Percentiles rank a stretch among this genome's conserved stretches.
phyloP scores from a whole-genome alignment of 305 asterid species.

The Salvia sclarea region DNA sequence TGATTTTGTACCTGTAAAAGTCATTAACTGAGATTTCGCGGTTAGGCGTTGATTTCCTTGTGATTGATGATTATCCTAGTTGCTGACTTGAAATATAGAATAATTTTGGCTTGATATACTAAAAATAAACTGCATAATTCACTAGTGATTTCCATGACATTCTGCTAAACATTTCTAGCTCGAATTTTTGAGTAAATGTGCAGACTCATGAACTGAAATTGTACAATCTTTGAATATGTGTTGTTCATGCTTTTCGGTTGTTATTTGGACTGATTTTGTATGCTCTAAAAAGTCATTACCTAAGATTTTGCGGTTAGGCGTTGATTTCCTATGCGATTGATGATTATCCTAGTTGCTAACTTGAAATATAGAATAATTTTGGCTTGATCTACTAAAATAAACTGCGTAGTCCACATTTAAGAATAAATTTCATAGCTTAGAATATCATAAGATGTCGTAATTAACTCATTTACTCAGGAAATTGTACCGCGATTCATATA shows the following conservation, averaged over 20 bases:
- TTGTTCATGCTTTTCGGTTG: too few relatives aligned
- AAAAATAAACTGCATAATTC: not conserved
- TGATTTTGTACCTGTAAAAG: not conserved
- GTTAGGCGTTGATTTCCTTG: not conserved
- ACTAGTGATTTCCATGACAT: too few relatives aligned
- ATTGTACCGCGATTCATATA: not conserved
- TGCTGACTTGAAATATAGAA: not conserved
- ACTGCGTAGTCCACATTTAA: not conserved
- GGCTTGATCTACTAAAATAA: not conserved
- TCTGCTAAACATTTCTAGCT: too few relatives aligned
- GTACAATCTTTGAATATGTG: too few relatives aligned
- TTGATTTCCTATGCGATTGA: not conserved
- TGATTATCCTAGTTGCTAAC: not conserved
- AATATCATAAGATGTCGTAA: not conserved
- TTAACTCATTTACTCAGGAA: not conserved
- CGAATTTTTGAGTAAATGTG: too few relatives aligned
- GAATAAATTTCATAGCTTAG: not conserved
- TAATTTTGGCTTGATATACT: not conserved
- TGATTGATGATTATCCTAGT: not conserved
- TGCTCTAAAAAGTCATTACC: too few relatives aligned
- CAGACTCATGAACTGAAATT: too few relatives aligned
- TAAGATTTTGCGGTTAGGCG: too few relatives aligned
- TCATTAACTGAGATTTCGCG: not conserved
- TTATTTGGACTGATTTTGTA: too few relatives aligned
- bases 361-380: not conserved